phyloP scores from a whole-genome alignment of 768 basidiomycete genomes.

The Boletus rubescentipes region DNA sequence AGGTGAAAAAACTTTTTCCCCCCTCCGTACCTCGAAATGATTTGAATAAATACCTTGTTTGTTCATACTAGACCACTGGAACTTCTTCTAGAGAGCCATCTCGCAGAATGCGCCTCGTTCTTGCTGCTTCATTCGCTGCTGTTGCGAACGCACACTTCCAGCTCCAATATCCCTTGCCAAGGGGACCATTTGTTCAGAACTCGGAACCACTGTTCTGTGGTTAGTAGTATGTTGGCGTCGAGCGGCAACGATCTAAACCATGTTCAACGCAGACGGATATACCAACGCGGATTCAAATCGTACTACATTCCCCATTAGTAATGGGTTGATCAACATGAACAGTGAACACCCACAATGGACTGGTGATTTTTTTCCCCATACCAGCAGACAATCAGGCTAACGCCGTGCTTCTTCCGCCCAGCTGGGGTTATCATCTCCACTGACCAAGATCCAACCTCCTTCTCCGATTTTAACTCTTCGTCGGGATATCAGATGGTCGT shows the following conservation, averaged over 20 bases:
- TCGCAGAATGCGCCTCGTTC: slow-evolving; percentile 34
- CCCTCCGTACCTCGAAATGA: too few relatives aligned
- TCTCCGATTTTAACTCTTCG: slow-evolving; percentile 57
- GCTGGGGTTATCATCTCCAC: slow-evolving; percentile 57
- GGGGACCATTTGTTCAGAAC: slow-evolving; percentile 65
- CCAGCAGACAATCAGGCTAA: slow-evolving; percentile 1
- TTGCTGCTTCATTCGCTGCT: slow-evolving; percentile 40
- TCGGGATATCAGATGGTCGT: slow-evolving; percentile 38
- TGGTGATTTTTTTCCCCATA: slow-evolving; percentile 33
- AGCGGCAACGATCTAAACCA: not conserved
- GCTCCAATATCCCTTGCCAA: slow-evolving; percentile 69
- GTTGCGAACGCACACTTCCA: slow-evolving; percentile 74
- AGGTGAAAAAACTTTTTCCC: slow-evolving; percentile 20
- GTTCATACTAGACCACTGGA: not conserved
- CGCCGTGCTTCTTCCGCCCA: slow-evolving; percentile 22
- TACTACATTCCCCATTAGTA: slow-evolving; percentile 64
- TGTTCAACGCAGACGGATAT: slow-evolving; percentile 58
- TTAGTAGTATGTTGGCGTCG: slow-evolving; percentile 29
- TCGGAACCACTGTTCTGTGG: slow-evolving; percentile 68
- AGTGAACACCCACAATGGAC: slow-evolving; percentile 66
- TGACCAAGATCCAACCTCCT: slow-evolving; percentile 56
- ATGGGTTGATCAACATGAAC: slow-evolving; percentile 60
- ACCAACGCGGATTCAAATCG: slow-evolving; percentile 48
- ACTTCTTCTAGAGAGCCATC: not conserved
- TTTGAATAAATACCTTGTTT: too few relatives aligned